Evolutionary conservation across 2,329 filamentous ascomycete species (phyloP).

Genomic region (Aspergillus novoparasiticus): DNA sequence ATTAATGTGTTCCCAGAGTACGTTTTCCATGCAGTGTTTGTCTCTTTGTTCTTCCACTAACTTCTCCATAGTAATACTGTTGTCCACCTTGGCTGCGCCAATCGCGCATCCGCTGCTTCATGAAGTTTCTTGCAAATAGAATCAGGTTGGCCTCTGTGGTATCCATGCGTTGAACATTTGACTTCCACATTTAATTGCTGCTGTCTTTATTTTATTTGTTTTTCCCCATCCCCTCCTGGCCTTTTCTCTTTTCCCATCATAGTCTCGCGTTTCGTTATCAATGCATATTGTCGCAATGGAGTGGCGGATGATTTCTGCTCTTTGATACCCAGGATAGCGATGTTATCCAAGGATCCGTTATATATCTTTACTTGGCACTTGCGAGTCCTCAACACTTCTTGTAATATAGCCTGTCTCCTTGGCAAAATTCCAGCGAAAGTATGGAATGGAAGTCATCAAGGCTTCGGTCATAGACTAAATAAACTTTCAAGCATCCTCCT

Average conservation of each 20-base stretch:
- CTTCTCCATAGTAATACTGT: constrained; percentile 53
- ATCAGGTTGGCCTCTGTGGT: constrained; percentile 6
- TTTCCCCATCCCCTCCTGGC: constrained; percentile 22
- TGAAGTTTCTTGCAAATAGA: constrained; percentile 24
- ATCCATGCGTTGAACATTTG: constrained; percentile 6
- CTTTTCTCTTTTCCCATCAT: constrained; percentile 15
- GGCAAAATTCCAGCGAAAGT: background rate
- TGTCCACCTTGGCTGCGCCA: constrained; percentile 79
- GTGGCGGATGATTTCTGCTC: constrained; percentile 28
- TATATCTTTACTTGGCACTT: constrained; percentile 11
- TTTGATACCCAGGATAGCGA: constrained; percentile 42
- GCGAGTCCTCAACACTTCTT: background rate
- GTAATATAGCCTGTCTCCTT: constrained; percentile 1
- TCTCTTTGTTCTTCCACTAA: constrained; percentile 19
- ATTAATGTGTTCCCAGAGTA: constrained; percentile 87
- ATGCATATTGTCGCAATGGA: constrained; percentile 16
- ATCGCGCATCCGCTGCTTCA: constrained; percentile 37
- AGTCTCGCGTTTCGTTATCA: constrained; percentile 7
- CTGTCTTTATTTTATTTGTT: constrained; percentile 20
- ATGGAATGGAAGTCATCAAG: background rate
- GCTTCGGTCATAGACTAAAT: constrained; percentile 16
- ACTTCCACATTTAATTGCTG: background rate
- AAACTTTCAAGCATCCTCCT: constrained; percentile 59
- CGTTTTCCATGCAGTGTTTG: constrained; percentile 31
- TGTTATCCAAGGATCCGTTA: constrained; percentile 24